phyloP scores from a whole-genome alignment of 306 rosid genomes.

The Rubus parviflorus region DNA sequence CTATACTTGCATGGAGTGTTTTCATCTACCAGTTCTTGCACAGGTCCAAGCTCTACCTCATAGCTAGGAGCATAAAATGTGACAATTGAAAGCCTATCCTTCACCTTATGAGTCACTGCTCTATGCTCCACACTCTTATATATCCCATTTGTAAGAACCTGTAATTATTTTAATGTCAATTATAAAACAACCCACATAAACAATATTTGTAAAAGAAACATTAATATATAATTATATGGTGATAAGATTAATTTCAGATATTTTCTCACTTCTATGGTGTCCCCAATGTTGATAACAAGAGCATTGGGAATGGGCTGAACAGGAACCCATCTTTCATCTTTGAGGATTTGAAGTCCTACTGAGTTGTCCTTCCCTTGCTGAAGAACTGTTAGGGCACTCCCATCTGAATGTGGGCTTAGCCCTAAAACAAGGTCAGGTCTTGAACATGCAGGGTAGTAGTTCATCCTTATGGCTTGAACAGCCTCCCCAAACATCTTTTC shows the following conservation, averaged over 20 bases:
- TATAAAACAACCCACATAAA: not conserved
- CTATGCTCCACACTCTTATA: slow-evolving; percentile 97
- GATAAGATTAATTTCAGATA: not conserved
- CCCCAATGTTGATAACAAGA: slow-evolving; percentile 91
- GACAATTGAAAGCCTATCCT: slow-evolving; percentile 75
- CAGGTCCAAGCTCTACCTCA: slow-evolving; percentile 83
- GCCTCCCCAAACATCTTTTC: slow-evolving; percentile 74
- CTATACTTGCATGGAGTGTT: slow-evolving; percentile 66
- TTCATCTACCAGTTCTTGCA: slow-evolving; percentile 64
- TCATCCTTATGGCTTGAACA: slow-evolving; percentile 96
- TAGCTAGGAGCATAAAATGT: slow-evolving; percentile 96
- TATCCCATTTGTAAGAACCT: slow-evolving; percentile 94
- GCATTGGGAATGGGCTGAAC: slow-evolving; percentile 81
- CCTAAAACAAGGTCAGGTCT: slow-evolving; percentile 99
- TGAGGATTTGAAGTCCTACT: slow-evolving; percentile 85
- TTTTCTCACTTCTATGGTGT: slow-evolving; percentile 71
- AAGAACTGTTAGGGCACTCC: slow-evolving; percentile 91
- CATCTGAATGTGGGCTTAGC: slow-evolving; percentile 97
- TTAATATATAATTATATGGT: no score
- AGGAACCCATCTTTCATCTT: slow-evolving; percentile 68
- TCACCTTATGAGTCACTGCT: slow-evolving; percentile 74
- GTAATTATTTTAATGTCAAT: not conserved
- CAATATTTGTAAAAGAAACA: not conserved
- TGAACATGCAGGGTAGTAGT: slow-evolving; percentile 90
- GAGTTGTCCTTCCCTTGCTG: slow-evolving; percentile 83